Evolutionary conservation across 2,329 filamentous ascomycete genomes (phyloP).

Genomic region (Lasiodiplodia gonubiensis): DNA sequence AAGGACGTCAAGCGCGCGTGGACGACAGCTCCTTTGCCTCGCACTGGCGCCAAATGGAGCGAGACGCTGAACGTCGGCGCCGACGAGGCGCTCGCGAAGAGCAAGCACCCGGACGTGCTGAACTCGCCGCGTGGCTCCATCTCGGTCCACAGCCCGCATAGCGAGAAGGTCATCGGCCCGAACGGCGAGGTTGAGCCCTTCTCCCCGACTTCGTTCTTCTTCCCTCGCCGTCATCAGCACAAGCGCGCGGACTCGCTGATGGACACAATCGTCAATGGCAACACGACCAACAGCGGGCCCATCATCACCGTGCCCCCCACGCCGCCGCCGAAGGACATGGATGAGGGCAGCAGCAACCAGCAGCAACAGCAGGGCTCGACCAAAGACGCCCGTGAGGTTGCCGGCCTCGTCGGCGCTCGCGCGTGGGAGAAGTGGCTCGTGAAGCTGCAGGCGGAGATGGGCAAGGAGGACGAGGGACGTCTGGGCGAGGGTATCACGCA

Average conservation of each 20-base stretch:
- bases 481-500: slow-evolving; percentile 62
- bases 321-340: slow-evolving; percentile 38
- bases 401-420: slow-evolving; percentile 84
- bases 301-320: background rate
- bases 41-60: slow-evolving; percentile 46
- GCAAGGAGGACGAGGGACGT: slow-evolving; percentile 61
- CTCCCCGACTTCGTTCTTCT: background rate
- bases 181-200: slow-evolving; percentile 36
- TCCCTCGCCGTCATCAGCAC: background rate
- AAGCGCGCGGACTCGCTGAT: slow-evolving; percentile 23
- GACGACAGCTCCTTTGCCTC: slow-evolving; percentile 86
- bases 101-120: slow-evolving; percentile 10
- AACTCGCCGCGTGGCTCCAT: slow-evolving; percentile 10
- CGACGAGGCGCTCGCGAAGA: slow-evolving; percentile 33
- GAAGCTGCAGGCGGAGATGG: slow-evolving; percentile 84
- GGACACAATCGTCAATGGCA: background rate
- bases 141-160: slow-evolving; percentile 1
- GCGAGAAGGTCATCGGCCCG: slow-evolving; percentile 46
- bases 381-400: slow-evolving; percentile 73
- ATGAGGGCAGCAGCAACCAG: slow-evolving; percentile 28
- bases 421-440: slow-evolving; percentile 97
- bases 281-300: background rate
- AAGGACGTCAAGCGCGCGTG: slow-evolving; percentile 81
- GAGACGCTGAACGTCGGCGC: slow-evolving; percentile 45
- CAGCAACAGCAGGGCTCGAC: slow-evolving; percentile 53